Evolutionary conservation across 129 eudicot species (phyloP), one percentile per base, ranked within the genome.

Genomic region (Saposhnikovia divaricata): DNA sequence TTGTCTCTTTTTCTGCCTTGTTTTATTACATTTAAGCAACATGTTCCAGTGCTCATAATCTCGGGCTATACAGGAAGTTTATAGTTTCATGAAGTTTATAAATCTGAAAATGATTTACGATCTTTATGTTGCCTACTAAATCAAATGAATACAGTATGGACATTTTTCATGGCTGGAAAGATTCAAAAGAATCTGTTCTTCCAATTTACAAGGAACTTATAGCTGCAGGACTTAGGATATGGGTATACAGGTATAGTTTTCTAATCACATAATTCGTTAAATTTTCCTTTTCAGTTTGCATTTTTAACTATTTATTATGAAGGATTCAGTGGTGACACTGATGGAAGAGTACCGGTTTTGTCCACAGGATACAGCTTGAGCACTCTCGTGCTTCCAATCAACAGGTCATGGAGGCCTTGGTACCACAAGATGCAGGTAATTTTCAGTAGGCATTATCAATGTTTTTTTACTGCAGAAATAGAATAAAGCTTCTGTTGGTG

Each of bases 311-410:
- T 38, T 21, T 44, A 15, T 78, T 75, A 69, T 75, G 57, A 68
- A 79, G 45, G 65, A 28, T 53, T 59, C 86, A 94, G 98, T 73
- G 98, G 98, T 48, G 98, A 94, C 81, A 94, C 98, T 28, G 98
- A 94, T 87, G 98, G 98, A 80, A 91, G 98, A 85, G 98, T 94
- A 53, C 97, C 98, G 48, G 96, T 94, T 18, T 66, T 94, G 78
- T 91, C 98, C 78, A 94, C 98, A 57, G 87, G 97, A 85, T 94
- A 94, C 81, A 94, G 98, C 84, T 77, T 94, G 79, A 90, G 89
- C 85, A 82, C 97, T 48, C 78, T 94, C 50, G 87, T 89, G 25
- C 81, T 94, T 80, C 92, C 97, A 11, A 94, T 94, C 74, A 88
- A 85, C 42, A 89, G 78, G 81, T 80, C 93, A 57, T 94, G 98